Evolutionary conservation across 306 rosid species (phyloP).

Genomic region (Geum urbanum): DNA sequence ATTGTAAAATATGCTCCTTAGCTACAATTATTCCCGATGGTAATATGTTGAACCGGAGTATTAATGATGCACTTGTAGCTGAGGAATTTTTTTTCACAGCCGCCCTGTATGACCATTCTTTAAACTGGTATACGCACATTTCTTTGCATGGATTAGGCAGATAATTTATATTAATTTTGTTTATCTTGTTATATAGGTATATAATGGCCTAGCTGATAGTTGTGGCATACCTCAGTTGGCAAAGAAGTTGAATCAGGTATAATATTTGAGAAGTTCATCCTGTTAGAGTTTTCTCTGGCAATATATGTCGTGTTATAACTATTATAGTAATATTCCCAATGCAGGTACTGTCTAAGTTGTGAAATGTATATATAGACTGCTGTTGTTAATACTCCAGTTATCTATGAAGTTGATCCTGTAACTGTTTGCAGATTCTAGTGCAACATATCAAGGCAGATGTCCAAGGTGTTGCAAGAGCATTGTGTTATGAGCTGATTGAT

Average conservation of each 20-base stretch:
- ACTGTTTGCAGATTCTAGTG: slow-evolving; percentile 70
- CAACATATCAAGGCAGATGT: slow-evolving; percentile 83
- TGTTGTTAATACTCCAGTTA: background rate
- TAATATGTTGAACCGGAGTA: slow-evolving; percentile 58
- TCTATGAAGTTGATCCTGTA: slow-evolving; percentile 4
- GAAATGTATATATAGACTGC: background rate
- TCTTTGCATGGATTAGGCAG: slow-evolving; percentile 13
- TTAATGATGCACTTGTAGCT: slow-evolving; percentile 88
- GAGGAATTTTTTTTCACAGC: slow-evolving; percentile 87
- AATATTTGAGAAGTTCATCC: slow-evolving; percentile 18
- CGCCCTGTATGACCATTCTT: slow-evolving; percentile 72
- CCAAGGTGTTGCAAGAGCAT: too few relatives aligned
- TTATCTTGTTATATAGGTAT: slow-evolving; percentile 53
- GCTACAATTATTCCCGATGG: slow-evolving; percentile 22
- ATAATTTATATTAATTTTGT: slow-evolving; percentile 14
- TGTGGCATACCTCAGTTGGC: slow-evolving; percentile 98
- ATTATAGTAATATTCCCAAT: background rate
- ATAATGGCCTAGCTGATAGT: slow-evolving; percentile 80
- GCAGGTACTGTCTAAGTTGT: background rate
- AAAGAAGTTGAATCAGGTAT: slow-evolving; percentile 92
- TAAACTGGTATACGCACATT: slow-evolving; percentile 1
- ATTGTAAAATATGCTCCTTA: slow-evolving; percentile 49
- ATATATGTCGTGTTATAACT: background rate
- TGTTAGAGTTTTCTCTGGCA: background rate
- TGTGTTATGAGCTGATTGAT: too few relatives aligned